Evolutionary conservation across 108 stramenopile species (phyloP).

Genomic region (Seminavis robusta): DNA sequence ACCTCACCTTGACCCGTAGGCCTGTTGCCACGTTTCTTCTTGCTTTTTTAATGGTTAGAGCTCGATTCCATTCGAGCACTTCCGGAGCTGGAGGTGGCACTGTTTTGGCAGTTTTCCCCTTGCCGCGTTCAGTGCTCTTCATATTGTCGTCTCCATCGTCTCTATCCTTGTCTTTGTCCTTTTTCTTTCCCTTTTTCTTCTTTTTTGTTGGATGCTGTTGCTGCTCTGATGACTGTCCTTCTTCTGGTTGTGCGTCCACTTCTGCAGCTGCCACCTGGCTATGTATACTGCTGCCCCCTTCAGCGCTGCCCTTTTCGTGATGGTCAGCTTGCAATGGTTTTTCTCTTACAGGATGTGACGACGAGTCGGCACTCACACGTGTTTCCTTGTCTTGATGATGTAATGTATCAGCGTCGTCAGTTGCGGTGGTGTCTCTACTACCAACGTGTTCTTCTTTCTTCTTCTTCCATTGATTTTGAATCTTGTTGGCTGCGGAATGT

Average conservation of each 20-base stretch:
- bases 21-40: conserved; percentile 42
- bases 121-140: conserved; percentile 3
- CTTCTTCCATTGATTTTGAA: conserved; percentile 63
- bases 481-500: conserved; percentile 49
- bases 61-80: conserved; percentile 38
- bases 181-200: conserved; percentile 17
- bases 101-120: conserved; percentile 21
- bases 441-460: conserved; percentile 12
- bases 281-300: too few species aligned
- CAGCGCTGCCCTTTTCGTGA: too few species aligned
- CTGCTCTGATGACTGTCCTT: too few species aligned
- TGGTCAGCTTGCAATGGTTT: too few species aligned
- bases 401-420: too few species aligned
- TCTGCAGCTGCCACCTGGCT: too few species aligned
- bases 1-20: conserved; percentile 71
- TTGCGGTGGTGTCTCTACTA: not conserved
- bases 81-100: conserved; percentile 55
- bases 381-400: too few species aligned
- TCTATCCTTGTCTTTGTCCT: not conserved
- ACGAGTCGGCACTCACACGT: too few species aligned
- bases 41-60: conserved; percentile 9
- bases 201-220: conserved; percentile 3
- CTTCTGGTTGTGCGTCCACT: too few species aligned
- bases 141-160: not conserved
- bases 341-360: too few species aligned